Evolutionary conservation across 2,329 filamentous ascomycete genomes (phyloP).

Genomic region (Claviceps lovelessii): DNA sequence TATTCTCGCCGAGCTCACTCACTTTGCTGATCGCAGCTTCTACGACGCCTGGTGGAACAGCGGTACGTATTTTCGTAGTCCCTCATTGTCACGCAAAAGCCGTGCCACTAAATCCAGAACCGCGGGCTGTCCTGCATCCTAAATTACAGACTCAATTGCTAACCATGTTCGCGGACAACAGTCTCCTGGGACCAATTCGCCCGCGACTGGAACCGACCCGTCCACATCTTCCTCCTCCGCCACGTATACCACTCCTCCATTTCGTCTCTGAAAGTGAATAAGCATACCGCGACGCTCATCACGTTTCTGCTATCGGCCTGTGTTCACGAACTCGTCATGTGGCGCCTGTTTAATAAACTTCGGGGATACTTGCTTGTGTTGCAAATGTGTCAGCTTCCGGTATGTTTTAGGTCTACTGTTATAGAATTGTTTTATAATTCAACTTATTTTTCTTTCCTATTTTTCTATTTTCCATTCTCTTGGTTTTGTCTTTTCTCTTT

Average conservation of each 20-base stretch:
- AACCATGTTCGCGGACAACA: conserved; percentile 6
- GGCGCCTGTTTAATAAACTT: conserved; percentile 65
- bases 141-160: too few relatives aligned
- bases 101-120: too few relatives aligned
- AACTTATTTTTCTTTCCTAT: too few relatives aligned
- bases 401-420: conserved; percentile 15
- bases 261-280: conserved; percentile 55
- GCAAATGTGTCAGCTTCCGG: conserved; percentile 61
- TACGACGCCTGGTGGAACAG: conserved; percentile 52
- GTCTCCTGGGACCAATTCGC: conserved; percentile 64
- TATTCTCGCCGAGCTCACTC: conserved; percentile 60
- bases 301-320: conserved; percentile 60
- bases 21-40: conserved; percentile 65
- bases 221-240: conserved; percentile 62
- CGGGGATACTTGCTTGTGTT: conserved; percentile 58
- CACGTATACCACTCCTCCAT: conserved; percentile 72
- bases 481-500: background rate
- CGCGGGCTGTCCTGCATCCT: too few relatives aligned
- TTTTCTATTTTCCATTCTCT: background rate
- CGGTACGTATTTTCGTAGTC: conserved; percentile 17
- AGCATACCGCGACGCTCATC: conserved; percentile 57
- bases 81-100: background rate
- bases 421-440: too few relatives aligned
- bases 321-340: conserved; percentile 66
- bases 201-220: conserved; percentile 63